These are phyloP conservation scores for Ceratocystiopsis minuta DNA, from an alignment of 2,329 filamentous ascomycete species.

Conservation along the genomic window DNA sequence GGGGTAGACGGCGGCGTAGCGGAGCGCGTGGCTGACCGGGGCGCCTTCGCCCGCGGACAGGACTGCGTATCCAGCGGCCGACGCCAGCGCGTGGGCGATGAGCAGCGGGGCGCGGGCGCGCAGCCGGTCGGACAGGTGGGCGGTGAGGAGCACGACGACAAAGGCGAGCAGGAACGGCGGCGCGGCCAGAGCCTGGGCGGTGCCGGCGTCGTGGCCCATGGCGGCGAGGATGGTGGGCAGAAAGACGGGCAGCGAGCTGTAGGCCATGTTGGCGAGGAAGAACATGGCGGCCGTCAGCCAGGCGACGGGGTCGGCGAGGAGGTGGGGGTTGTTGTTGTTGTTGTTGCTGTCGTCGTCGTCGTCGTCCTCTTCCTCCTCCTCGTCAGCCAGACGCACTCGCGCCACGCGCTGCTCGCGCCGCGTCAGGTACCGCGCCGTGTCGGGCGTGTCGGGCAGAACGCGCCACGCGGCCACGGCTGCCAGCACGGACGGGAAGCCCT, in stretches of 20 bases:
- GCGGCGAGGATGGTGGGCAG: constrained; percentile 61
- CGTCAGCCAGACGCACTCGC: constrained; percentile 43
- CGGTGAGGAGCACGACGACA: constrained; percentile 49
- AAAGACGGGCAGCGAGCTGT: constrained; percentile 75
- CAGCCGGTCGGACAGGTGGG: constrained; percentile 51
- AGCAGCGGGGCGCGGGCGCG: constrained; percentile 47
- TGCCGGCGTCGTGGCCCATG: constrained; percentile 52
- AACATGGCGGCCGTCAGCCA: constrained; percentile 70
- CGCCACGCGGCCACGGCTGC: constrained; percentile 57
- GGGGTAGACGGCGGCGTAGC: constrained; percentile 64
- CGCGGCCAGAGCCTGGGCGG: constrained; percentile 61
- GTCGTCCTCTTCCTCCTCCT: constrained; percentile 10
- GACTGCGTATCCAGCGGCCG: constrained; percentile 37
- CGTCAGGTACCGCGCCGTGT: constrained; percentile 44
- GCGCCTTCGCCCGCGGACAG: constrained; percentile 40
- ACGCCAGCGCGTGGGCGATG: constrained; percentile 49
- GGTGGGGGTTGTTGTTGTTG: constrained; percentile 19
- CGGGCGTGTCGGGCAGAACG: constrained; percentile 59
- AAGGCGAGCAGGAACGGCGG: constrained; percentile 71
- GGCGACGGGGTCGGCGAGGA: constrained; percentile 46
- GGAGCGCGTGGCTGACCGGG: constrained; percentile 23
- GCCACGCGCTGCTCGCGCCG: constrained; percentile 51
- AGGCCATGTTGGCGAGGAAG: constrained; percentile 75
- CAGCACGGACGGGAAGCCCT: constrained; percentile 69
- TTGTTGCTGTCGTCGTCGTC: constrained; percentile 3